Evolutionary conservation across 768 basidiomycete species (phyloP).

Genomic region (Naganishia randhawae): DNA sequence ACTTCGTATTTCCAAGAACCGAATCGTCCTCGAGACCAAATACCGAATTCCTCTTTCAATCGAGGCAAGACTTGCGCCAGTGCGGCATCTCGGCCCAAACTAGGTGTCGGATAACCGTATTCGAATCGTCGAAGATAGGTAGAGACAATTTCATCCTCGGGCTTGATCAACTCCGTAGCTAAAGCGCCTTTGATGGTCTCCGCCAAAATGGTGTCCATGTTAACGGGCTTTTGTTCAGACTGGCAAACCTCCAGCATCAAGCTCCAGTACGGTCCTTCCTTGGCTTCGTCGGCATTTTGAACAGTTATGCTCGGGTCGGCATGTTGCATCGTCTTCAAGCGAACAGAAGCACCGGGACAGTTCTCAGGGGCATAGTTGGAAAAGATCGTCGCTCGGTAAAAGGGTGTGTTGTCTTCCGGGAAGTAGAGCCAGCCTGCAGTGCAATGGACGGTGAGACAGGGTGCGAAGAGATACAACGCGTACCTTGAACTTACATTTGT

Average conservation of each 20-base stretch:
- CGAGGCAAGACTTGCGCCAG: conserved; percentile 48
- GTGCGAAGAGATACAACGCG: neutral
- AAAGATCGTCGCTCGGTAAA: conserved; percentile 53
- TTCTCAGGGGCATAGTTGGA: conserved; percentile 53
- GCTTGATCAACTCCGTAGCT: conserved; percentile 45
- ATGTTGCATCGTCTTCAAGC: conserved; percentile 48
- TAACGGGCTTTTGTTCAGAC: conserved; percentile 49
- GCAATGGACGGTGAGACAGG: neutral
- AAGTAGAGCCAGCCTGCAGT: conserved; percentile 43
- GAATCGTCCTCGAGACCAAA: conserved; percentile 50
- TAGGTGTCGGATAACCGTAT: conserved; percentile 50
- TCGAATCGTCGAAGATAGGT: conserved; percentile 50
- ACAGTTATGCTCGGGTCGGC: conserved; percentile 44
- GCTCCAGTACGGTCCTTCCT: conserved; percentile 50
- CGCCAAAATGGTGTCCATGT: conserved; percentile 47
- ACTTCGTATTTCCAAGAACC: conserved; percentile 31
- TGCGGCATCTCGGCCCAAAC: conserved; percentile 49
- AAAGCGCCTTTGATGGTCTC: conserved; percentile 51
- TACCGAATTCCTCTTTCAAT: conserved; percentile 46
- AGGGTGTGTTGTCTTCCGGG: conserved; percentile 52
- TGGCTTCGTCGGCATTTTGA: conserved; percentile 36
- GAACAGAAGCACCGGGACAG: conserved; percentile 36
- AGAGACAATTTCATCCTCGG: conserved; percentile 51
- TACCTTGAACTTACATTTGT: conserved; percentile 45
- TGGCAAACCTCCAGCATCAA: conserved; percentile 53